These are phyloP conservation scores for Hordeum marinum DNA, from an alignment of 176 grass and related monocot species.

Conservation along the genomic window DNA sequence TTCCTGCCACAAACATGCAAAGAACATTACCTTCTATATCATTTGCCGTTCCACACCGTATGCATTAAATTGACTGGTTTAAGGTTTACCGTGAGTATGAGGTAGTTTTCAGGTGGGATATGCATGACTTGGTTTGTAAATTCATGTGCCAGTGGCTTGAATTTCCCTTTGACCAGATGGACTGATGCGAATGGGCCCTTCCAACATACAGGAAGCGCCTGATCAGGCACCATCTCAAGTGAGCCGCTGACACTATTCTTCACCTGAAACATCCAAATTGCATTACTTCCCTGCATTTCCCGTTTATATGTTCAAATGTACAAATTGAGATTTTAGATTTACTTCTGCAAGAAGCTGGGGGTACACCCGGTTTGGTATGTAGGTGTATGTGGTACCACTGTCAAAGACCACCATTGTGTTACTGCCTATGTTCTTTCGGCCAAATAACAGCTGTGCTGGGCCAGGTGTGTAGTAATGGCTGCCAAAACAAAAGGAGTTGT, in stretches of 20 bases:
- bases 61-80: not conserved
- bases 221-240: constrained; percentile 36
- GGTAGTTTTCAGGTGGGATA: constrained; percentile 77
- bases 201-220: constrained; percentile 48
- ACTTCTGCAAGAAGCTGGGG: not conserved
- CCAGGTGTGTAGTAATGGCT: not conserved
- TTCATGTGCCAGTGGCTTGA: no score
- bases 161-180: no score
- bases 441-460: not conserved
- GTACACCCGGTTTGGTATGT: not conserved
- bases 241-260: constrained; percentile 26
- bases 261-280: no score
- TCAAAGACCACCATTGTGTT: not conserved
- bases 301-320: not conserved
- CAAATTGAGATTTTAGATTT: not conserved
- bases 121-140: no score
- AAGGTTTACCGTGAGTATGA: constrained; percentile 59
- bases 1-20: constrained; percentile 39
- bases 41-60: not conserved
- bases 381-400: not conserved
- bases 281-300: no score
- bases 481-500: no score
- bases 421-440: not conserved
- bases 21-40: constrained; percentile 6
- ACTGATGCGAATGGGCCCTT: not conserved